Evolutionary conservation across 2,329 filamentous ascomycete genomes (phyloP).

Genomic region (Fusarium solani-melongenae): DNA sequence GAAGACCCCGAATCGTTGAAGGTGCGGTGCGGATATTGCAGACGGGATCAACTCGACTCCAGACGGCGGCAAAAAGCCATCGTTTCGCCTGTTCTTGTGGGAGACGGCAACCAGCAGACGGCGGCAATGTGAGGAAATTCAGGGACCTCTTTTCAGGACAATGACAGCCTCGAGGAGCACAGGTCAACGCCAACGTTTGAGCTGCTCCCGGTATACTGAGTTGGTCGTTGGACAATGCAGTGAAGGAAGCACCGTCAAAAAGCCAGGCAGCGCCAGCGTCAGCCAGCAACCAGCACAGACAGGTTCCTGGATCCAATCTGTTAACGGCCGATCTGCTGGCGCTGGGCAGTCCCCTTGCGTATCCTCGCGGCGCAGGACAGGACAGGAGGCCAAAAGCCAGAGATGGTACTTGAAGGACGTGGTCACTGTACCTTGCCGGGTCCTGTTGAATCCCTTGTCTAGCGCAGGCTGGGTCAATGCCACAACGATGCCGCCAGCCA

Average conservation of each 20-base stretch:
- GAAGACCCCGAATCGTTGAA: conserved; percentile 30
- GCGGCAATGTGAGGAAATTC: conserved; percentile 27
- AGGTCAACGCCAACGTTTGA: conserved; percentile 36
- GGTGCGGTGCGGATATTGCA: neutral
- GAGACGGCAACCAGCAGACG: conserved; percentile 22
- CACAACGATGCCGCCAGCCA: conserved; percentile 40
- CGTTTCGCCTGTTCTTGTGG: conserved; percentile 11
- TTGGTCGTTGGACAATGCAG: conserved; percentile 28
- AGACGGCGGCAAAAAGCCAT: conserved; percentile 7
- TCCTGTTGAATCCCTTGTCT: conserved; percentile 37
- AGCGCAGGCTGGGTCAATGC: conserved; percentile 48
- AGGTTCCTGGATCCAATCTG: conserved; percentile 31
- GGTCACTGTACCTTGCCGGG: conserved; percentile 30
- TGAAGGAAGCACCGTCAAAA: conserved; percentile 26
- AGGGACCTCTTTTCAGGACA: conserved; percentile 29
- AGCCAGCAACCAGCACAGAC: conserved; percentile 21
- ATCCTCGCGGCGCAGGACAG: conserved; percentile 1
- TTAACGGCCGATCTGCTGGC: conserved; percentile 10
- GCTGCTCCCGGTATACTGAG: conserved; percentile 15
- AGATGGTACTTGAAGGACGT: conserved; percentile 8
- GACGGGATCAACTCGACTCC: neutral
- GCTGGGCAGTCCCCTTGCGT: conserved; percentile 3
- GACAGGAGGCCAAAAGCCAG: conserved; percentile 10
- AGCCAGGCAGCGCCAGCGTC: conserved; percentile 8
- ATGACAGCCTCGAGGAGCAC: conserved; percentile 17